phyloP scores from a whole-genome alignment of 2,329 filamentous ascomycete species.

The Cadophora malorum region DNA sequence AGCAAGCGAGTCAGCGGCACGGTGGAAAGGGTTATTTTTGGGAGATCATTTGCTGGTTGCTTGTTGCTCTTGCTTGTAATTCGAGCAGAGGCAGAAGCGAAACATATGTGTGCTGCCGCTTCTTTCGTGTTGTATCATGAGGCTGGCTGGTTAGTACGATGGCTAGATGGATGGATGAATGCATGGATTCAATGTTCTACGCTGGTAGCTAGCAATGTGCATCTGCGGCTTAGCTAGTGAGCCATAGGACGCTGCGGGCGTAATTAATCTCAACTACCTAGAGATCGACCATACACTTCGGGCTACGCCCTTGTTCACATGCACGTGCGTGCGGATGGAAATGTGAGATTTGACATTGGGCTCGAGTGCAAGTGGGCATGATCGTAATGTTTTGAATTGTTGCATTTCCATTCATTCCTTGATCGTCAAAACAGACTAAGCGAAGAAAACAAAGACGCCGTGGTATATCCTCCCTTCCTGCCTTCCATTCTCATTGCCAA shows the following conservation, averaged over 20 bases:
- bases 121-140: slow-evolving; percentile 10
- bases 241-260: slow-evolving; percentile 1
- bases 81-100: not conserved
- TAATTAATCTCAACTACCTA: slow-evolving; percentile 29
- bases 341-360: not conserved
- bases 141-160: slow-evolving; percentile 11
- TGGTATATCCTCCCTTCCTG: slow-evolving; percentile 29
- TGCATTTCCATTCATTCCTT: not conserved
- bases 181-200: not conserved
- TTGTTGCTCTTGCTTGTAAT: not conserved
- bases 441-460: slow-evolving; percentile 22
- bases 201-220: slow-evolving; percentile 3
- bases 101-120: slow-evolving; percentile 1
- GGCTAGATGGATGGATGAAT: slow-evolving; percentile 16
- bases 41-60: slow-evolving; percentile 8
- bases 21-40: slow-evolving; percentile 10
- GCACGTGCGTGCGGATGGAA: not conserved
- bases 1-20: slow-evolving; percentile 1
- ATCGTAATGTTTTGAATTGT: not conserved
- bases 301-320: not conserved
- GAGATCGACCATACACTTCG: slow-evolving; percentile 1
- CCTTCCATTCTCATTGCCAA: not conserved
- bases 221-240: not conserved
- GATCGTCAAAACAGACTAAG: slow-evolving; percentile 1
- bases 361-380: not conserved